phyloP scores from a whole-genome alignment of 805 yeast genomes.

The Priceomyces haplophilus region DNA sequence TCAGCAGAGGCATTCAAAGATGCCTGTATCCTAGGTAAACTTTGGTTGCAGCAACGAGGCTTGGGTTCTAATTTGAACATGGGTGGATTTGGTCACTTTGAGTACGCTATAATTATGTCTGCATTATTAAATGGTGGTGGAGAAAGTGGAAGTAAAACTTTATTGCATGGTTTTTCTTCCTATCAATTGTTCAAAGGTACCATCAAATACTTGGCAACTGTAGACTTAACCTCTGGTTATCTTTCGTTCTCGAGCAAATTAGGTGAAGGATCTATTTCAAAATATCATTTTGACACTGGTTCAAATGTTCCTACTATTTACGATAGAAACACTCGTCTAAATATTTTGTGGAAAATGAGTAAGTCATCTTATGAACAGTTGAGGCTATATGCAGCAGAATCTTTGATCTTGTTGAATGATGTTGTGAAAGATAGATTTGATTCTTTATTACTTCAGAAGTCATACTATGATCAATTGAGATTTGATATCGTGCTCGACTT shows the following conservation, averaged over 20 bases:
- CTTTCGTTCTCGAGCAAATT: slow-evolving; percentile 60
- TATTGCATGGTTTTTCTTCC: slow-evolving; percentile 84
- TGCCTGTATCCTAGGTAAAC: slow-evolving; percentile 79
- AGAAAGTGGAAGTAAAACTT: slow-evolving; percentile 64
- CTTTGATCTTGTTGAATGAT: slow-evolving; percentile 69
- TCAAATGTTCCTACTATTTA: slow-evolving; percentile 73
- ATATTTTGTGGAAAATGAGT: slow-evolving; percentile 79
- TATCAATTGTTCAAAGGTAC: slow-evolving; percentile 92
- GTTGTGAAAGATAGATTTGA: slow-evolving; percentile 81
- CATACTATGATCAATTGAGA: slow-evolving; percentile 51
- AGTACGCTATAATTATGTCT: slow-evolving; percentile 78
- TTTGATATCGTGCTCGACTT: slow-evolving; percentile 64
- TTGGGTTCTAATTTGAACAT: slow-evolving; percentile 58
- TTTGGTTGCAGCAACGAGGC: slow-evolving; percentile 91
- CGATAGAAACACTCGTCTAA: slow-evolving; percentile 73
- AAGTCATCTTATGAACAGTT: slow-evolving; percentile 60
- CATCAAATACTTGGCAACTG: slow-evolving; percentile 73
- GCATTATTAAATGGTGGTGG: slow-evolving; percentile 85
- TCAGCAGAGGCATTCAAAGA: slow-evolving; percentile 79
- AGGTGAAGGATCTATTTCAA: slow-evolving; percentile 42
- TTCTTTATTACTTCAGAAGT: slow-evolving; percentile 64
- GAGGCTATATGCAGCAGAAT: slow-evolving; percentile 63
- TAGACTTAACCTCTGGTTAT: slow-evolving; percentile 69
- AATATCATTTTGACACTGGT: slow-evolving; percentile 50
- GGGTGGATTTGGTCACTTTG: slow-evolving; percentile 92